Conservation (phyloP, 176 grass and related monocot genomes). For the Saccharum officinarum region DNA sequence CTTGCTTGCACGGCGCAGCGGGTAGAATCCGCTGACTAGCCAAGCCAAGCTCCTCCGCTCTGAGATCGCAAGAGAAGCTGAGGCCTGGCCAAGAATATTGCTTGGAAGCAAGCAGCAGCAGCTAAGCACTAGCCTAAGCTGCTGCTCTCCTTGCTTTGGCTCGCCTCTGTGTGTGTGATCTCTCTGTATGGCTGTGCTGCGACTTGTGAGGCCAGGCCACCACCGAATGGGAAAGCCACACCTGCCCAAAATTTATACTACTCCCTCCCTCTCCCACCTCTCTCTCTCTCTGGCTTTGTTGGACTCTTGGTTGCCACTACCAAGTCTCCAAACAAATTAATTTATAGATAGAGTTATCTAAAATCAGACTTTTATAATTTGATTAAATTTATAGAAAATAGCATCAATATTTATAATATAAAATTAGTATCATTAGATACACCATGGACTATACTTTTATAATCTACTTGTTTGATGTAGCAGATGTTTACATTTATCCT, state of each 20-base stretch:
- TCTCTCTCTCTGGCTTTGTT: background rate
- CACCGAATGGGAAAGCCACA: slow-evolving; percentile 49
- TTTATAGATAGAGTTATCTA: no score
- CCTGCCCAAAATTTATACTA: slow-evolving; percentile 73
- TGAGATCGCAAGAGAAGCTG: background rate
- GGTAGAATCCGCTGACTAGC: background rate
- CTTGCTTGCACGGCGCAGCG: background rate
- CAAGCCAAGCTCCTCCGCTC: background rate
- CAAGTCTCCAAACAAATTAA: no score
- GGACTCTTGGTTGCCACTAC: no score
- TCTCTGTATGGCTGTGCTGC: slow-evolving; percentile 34
- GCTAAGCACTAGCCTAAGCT: background rate
- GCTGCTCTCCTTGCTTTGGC: background rate
- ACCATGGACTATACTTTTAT: no score
- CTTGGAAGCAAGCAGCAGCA: background rate
- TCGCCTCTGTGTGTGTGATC: slow-evolving; percentile 1
- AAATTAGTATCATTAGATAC: no score
- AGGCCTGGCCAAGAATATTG: background rate
- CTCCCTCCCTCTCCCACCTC: background rate
- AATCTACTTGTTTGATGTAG: no score
- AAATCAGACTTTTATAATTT: no score
- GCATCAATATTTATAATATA: no score
- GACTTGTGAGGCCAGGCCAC: slow-evolving; percentile 59
- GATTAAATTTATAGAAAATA: no score
- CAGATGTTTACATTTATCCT: no score